These are phyloP conservation scores for Trichoderma sp. DNA, from an alignment of 2,329 filamentous ascomycete genomes.

Conservation along the genomic window DNA sequence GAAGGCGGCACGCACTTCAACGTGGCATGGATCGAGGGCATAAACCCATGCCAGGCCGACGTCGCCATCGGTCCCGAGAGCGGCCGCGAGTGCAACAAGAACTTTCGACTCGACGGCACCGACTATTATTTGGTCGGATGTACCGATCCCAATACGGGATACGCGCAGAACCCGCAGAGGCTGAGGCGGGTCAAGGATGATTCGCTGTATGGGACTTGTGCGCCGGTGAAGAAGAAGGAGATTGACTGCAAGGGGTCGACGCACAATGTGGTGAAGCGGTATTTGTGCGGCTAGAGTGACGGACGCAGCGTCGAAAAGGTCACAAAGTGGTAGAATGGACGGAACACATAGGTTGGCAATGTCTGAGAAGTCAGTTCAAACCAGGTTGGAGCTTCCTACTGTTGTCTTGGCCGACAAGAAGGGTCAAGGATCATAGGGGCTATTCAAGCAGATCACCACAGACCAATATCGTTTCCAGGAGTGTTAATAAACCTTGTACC, in stretches of 20 bases:
- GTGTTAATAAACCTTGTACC: too few relatives aligned
- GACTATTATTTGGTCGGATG: constrained; percentile 13
- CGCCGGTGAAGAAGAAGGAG: not conserved
- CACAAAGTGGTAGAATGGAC: too few relatives aligned
- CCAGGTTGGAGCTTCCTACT: too few relatives aligned
- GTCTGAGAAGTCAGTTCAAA: too few relatives aligned
- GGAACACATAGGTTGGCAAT: not conserved
- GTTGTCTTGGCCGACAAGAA: too few relatives aligned
- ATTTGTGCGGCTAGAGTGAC: not conserved
- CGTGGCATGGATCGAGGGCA: constrained; percentile 11
- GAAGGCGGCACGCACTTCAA: not conserved
- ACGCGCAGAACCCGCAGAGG: constrained; percentile 4
- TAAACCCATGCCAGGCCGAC: not conserved
- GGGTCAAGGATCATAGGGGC: too few relatives aligned
- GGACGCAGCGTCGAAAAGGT: not conserved
- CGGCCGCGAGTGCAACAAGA: not conserved
- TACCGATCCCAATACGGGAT: not conserved
- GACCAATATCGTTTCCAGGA: too few relatives aligned
- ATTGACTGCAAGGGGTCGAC: not conserved
- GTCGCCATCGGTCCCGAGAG: constrained; percentile 4
- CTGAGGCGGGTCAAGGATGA: constrained; percentile 12
- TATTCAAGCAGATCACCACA: too few relatives aligned
- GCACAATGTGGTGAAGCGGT: constrained; percentile 10
- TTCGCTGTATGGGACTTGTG: constrained; percentile 3
- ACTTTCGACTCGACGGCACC: constrained; percentile 1